A percentile compares a stretch with the other conserved stretches of the same genome.
Conservation (phyloP, 208 protist species). For the Leishmania gerbilli region DNA sequence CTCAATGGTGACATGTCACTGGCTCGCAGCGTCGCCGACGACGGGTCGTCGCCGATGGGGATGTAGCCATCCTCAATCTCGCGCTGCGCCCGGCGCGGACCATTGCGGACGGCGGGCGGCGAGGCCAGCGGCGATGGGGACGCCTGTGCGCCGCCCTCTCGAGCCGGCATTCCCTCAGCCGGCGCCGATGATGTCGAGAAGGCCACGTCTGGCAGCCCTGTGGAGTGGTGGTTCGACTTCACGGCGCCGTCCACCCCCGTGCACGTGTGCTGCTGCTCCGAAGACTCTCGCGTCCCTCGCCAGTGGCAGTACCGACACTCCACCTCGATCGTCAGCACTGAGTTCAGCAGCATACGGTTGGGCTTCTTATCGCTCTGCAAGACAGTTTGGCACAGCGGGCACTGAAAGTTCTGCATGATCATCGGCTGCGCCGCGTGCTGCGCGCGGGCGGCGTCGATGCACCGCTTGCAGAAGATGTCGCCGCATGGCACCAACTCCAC, state of each 20-base stretch:
- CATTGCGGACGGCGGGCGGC: background rate
- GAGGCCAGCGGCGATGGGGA: background rate
- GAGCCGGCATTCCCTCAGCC: conserved; percentile 1
- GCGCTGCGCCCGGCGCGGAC: conserved; percentile 19
- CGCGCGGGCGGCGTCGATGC: conserved; percentile 31
- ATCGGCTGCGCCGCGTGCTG: conserved; percentile 30
- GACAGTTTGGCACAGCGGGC: conserved; percentile 57
- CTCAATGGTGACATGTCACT: background rate
- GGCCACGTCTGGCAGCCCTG: background rate
- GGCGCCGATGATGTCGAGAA: background rate
- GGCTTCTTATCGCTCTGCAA: conserved; percentile 46
- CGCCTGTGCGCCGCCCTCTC: background rate
- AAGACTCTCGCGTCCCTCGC: conserved; percentile 52
- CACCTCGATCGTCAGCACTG: conserved; percentile 56
- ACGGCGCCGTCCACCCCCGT: conserved; percentile 7
- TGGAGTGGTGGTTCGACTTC: background rate
- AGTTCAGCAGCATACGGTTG: conserved; percentile 72
- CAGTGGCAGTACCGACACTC: conserved; percentile 64
- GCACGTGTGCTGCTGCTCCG: conserved; percentile 28
- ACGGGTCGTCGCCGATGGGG: conserved; percentile 20
- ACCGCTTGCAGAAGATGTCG: conserved; percentile 66
- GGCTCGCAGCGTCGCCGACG: conserved; percentile 4
- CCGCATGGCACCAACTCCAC: conserved; percentile 45
- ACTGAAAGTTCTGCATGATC: conserved; percentile 41
- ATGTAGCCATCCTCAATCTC: conserved; percentile 32